Conservation (phyloP, 2,329 filamentous ascomycete genomes). For the Penicillium sp. region DNA sequence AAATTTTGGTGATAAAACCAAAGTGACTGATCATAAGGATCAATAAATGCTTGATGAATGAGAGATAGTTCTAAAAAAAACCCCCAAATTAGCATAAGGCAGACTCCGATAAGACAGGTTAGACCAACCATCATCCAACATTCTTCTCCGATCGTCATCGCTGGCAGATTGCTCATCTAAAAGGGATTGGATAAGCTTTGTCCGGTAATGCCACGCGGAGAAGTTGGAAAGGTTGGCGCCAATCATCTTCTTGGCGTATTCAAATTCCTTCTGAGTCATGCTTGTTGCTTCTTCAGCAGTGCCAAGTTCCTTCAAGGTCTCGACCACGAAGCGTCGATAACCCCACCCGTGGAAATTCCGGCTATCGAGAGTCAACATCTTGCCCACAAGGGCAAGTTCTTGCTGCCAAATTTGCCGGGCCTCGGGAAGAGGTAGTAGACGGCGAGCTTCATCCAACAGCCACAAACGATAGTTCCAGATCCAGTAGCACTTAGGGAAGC, state of each 20-base stretch:
- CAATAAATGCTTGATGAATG: slow-evolving; percentile 76
- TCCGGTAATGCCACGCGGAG: slow-evolving; percentile 92
- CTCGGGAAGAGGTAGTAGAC: slow-evolving; percentile 56
- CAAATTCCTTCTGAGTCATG: slow-evolving; percentile 78
- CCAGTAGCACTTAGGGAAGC: slow-evolving; percentile 98
- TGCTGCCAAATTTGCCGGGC: slow-evolving; percentile 74
- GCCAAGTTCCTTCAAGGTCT: slow-evolving; percentile 65
- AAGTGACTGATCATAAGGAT: slow-evolving; percentile 89
- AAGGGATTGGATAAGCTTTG: slow-evolving; percentile 75
- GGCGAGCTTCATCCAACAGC: slow-evolving; percentile 71
- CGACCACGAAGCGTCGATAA: slow-evolving; percentile 77
- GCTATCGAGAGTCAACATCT: slow-evolving; percentile 83
- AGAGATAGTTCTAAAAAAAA: slow-evolving; percentile 64
- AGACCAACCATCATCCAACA: slow-evolving; percentile 67
- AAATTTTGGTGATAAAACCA: slow-evolving; percentile 97
- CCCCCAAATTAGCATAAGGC: background rate
- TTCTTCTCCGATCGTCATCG: slow-evolving; percentile 60
- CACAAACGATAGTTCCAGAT: slow-evolving; percentile 96
- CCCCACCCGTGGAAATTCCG: slow-evolving; percentile 98
- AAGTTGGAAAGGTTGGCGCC: slow-evolving; percentile 86
- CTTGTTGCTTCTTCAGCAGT: slow-evolving; percentile 46
- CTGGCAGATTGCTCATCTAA: slow-evolving; percentile 69
- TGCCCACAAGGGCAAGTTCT: slow-evolving; percentile 77
- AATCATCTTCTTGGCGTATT: slow-evolving; percentile 90
- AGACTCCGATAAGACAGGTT: slow-evolving; percentile 1